A percentile compares a stretch with the other conserved stretches of the same genome.
Conservation (phyloP, 2,329 filamentous ascomycete species). For the Alternaria arborescens region DNA sequence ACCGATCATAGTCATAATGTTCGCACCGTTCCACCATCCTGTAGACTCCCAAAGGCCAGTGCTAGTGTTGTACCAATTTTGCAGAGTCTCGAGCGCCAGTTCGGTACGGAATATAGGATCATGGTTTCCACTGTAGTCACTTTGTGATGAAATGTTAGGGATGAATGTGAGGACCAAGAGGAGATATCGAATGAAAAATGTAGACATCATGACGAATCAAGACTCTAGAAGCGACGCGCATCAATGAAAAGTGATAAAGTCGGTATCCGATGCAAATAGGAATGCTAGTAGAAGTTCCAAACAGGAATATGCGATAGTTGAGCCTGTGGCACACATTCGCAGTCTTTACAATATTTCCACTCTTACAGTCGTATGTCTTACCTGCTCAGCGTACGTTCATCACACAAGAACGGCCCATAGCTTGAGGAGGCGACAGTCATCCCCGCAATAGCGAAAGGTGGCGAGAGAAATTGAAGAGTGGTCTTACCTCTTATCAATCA, state of each 20-base stretch:
- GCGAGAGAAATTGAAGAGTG: not conserved
- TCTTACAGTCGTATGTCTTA: not conserved
- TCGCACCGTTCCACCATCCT: constrained; percentile 80
- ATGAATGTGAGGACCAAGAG: constrained; percentile 23
- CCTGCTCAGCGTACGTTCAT: not conserved
- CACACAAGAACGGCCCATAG: not conserved
- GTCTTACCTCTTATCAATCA: constrained; percentile 26
- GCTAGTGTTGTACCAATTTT: constrained; percentile 67
- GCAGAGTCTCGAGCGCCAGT: constrained; percentile 57
- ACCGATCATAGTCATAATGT: constrained; percentile 69
- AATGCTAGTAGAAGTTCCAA: too few species aligned
- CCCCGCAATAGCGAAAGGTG: not conserved
- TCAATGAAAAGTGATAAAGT: too few species aligned
- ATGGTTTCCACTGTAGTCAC: constrained; percentile 16
- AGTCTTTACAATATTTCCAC: not conserved
- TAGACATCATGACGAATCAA: constrained; percentile 26
- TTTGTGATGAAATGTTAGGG: constrained; percentile 36
- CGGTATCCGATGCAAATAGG: too few species aligned
- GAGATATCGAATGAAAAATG: constrained; percentile 19
- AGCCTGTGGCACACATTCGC: not conserved
- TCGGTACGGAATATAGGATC: constrained; percentile 37
- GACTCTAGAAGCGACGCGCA: not conserved
- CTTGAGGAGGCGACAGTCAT: not conserved
- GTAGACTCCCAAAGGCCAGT: constrained; percentile 71
- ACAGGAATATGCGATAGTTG: not conserved